Base-by-base conservation (phyloP, 2,329 filamentous ascomycete genomes). In the Xylariaceae sp. region DNA sequence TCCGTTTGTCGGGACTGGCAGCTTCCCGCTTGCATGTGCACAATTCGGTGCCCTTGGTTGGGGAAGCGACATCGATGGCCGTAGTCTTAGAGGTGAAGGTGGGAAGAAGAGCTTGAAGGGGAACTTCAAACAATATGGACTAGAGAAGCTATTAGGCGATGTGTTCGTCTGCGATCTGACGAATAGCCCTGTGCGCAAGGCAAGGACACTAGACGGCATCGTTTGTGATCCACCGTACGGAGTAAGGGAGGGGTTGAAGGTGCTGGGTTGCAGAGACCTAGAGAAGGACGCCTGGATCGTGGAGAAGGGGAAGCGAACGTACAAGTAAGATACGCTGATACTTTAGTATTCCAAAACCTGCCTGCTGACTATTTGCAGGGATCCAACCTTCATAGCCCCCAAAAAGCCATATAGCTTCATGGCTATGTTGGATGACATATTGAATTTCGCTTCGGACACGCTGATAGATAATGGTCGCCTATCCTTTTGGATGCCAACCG, bases 401-500 rank as follows among this genome's bases (percentile, higher is more conserved):
- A 98, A 96, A 73, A 88, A 87, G 67, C 91, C 93, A 0, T 99
- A 99, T 73, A 91, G 91, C 65, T 98, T 99, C 71, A 80, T 89
- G 40, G 89, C 90, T 5, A 92, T 99, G 85, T 81, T 97, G 19
- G 87, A 92, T 67, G 92, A 98, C 71, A 91, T 99, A 50, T 81
- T 98, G 5, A 82, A 87, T 19, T 98, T 99, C 68, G 87, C 91
- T 4, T 83, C 87, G 0, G 79, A 83, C 12, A 90, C 88, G 1
- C 79, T 99, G 0, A 90, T 96, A 7, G 87, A 91, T 50, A 76
- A 85, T 60, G 95, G 91, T 0, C 81, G 95, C 23, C 73, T 99
- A 9, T 90, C 89, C 7, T 96, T 99, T 79, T 99, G 95, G 95
- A 96, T 98, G 90, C 95, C 95, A 0, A 96, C 92, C 0, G 88